Conservation (phyloP, 116 monocot genomes). For the Zostera marina region DNA sequence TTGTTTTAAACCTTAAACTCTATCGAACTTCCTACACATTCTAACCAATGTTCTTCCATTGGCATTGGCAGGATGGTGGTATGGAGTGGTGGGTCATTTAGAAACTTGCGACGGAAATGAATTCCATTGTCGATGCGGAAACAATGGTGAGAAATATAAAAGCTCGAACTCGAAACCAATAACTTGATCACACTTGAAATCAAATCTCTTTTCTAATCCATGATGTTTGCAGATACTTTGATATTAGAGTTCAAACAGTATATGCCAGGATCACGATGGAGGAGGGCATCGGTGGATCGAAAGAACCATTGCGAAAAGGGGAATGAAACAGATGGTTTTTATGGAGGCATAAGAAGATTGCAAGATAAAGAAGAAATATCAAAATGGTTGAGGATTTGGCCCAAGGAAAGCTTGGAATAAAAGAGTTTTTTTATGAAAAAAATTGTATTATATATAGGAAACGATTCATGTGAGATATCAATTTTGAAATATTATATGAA, state of each 20-base stretch:
- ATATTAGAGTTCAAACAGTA: conserved; percentile 79
- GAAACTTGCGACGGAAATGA: conserved; percentile 50
- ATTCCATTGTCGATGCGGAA: conserved; percentile 44
- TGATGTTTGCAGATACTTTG: conserved; percentile 31
- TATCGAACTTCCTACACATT: too few relatives aligned
- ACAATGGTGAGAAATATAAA: conserved; percentile 30
- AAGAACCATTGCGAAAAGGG: conserved; percentile 76
- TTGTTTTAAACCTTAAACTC: too few relatives aligned
- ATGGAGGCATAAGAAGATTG: conserved; percentile 84
- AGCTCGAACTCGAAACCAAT: neutral
- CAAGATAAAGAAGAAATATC: conserved; percentile 46
- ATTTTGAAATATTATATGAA: too few relatives aligned
- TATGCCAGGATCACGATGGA: conserved; percentile 53
- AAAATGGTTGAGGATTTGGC: conserved; percentile 61
- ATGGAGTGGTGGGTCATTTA: conserved; percentile 75
- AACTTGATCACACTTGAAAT: too few relatives aligned
- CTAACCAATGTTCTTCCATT: neutral
- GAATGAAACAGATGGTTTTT: conserved; percentile 64
- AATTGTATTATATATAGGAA: too few relatives aligned
- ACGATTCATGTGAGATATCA: too few relatives aligned
- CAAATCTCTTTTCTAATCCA: too few relatives aligned
- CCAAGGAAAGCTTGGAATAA: conserved; percentile 37
- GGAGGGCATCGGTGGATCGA: conserved; percentile 26
- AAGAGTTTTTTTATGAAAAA: too few relatives aligned
- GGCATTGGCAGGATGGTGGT: conserved; percentile 76